Percentiles rank a stretch among this genome's conserved stretches.
These are phyloP conservation scores for Heterobasidion annosum DNA, from an alignment of 1,284 basidiomycete species.

Conservation along the genomic window DNA sequence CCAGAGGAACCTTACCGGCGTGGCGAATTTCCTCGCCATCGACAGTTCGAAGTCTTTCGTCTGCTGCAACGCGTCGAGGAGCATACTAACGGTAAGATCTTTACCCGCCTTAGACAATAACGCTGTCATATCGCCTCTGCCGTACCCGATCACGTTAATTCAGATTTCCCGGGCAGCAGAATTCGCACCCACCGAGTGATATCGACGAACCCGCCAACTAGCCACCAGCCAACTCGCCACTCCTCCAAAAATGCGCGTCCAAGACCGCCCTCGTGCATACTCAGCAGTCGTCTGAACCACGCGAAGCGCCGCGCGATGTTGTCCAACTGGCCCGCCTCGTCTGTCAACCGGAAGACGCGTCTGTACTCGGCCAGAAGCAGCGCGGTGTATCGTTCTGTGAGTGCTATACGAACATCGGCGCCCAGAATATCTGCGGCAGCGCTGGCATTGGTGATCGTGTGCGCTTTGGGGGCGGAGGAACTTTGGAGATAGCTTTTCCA, in stretches of 20 bases:
- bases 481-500: constrained; percentile 68
- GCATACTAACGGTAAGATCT: constrained; percentile 65
- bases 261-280: constrained; percentile 83
- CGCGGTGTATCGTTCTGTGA: constrained; percentile 86
- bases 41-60: constrained; percentile 81
- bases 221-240: constrained; percentile 78
- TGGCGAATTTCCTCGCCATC: constrained; percentile 72
- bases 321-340: constrained; percentile 95
- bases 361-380: constrained; percentile 95
- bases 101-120: constrained; percentile 61
- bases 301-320: constrained; percentile 91
- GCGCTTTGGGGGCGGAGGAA: constrained; percentile 54
- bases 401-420: constrained; percentile 66
- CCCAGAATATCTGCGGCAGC: constrained; percentile 82
- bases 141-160: neutral
- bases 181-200: constrained; percentile 60
- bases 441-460: constrained; percentile 71
- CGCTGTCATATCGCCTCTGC: constrained; percentile 62
- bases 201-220: constrained; percentile 79
- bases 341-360: constrained; percentile 86
- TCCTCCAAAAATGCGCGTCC: constrained; percentile 72
- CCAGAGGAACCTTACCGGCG: constrained; percentile 43
- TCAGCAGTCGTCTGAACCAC: constrained; percentile 92
- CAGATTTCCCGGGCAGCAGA: neutral
- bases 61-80: constrained; percentile 81